Evolutionary conservation across 768 basidiomycete genomes (phyloP).

Genomic region (Calocybe cyanea): DNA sequence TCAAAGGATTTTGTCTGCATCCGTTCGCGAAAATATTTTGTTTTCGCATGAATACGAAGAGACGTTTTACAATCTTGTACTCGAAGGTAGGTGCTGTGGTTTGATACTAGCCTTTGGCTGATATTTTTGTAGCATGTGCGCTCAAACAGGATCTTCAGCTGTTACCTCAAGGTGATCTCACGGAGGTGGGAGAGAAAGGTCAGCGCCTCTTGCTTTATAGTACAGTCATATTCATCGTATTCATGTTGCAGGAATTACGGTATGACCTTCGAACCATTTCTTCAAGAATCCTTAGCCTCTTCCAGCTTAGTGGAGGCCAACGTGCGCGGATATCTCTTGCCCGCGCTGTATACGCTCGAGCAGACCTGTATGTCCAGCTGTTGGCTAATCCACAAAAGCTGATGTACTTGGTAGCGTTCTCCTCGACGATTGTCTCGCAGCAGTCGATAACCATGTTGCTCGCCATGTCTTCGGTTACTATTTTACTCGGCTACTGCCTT

Average conservation of each 20-base stretch:
- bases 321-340: constrained; percentile 82
- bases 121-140: constrained; percentile 63
- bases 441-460: constrained; percentile 84
- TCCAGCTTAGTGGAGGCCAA: constrained; percentile 77
- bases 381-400: not conserved
- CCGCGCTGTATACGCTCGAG: constrained; percentile 85
- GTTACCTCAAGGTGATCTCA: constrained; percentile 78
- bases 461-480: constrained; percentile 75
- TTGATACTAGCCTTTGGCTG: not conserved
- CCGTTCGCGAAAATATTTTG: constrained; percentile 85
- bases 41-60: constrained; percentile 91
- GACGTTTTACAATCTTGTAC: constrained; percentile 73
- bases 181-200: constrained; percentile 86
- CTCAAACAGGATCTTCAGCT: constrained; percentile 76
- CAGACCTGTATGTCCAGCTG: constrained; percentile 63
- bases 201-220: constrained; percentile 11
- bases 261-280: constrained; percentile 23
- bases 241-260: constrained; percentile 47
- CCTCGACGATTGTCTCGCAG: constrained; percentile 87
- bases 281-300: not conserved
- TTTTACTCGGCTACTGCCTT: not conserved
- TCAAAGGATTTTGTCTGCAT: constrained; percentile 76
- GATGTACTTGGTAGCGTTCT: constrained; percentile 45
- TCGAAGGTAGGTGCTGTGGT: constrained; percentile 50
- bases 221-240: not conserved